phyloP scores from a whole-genome alignment of 805 yeast genomes.

The Wickerhamomyces strasburgensis region DNA sequence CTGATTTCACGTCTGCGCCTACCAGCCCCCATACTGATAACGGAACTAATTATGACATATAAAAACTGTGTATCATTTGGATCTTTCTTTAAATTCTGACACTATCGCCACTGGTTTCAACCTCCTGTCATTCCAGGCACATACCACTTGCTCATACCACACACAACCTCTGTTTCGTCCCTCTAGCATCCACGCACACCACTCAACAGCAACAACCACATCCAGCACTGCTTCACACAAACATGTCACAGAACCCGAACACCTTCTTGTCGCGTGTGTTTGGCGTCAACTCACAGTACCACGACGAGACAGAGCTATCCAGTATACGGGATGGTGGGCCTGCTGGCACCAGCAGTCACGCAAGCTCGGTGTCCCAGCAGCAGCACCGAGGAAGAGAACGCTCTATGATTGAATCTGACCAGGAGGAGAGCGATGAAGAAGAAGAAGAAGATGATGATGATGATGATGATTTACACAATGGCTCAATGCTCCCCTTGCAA shows the following conservation, averaged over 20 bases:
- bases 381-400: slow-evolving; percentile 10
- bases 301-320: slow-evolving; percentile 20
- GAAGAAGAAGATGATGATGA: slow-evolving; percentile 17
- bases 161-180: no score
- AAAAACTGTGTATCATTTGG: no score
- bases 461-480: slow-evolving; percentile 3
- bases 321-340: slow-evolving; percentile 16
- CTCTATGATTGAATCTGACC: slow-evolving; percentile 24
- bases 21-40: no score
- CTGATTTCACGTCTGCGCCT: no score
- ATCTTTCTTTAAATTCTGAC: no score
- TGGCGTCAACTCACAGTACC: slow-evolving; percentile 37
- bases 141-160: no score
- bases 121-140: no score
- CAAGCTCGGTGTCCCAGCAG: neutral
- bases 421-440: slow-evolving; percentile 12
- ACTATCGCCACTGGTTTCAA: no score
- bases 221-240: no score
- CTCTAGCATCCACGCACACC: no score
- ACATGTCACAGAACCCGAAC: slow-evolving; percentile 30
- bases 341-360: slow-evolving; percentile 11
- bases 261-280: slow-evolving; percentile 63
- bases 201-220: no score
- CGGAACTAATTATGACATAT: no score
- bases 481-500: neutral